A percentile compares a stretch with the other conserved stretches of the same genome.
These are phyloP conservation scores for Strobilomyces dryophilus DNA, from an alignment of 768 basidiomycete species.

Conservation along the genomic window DNA sequence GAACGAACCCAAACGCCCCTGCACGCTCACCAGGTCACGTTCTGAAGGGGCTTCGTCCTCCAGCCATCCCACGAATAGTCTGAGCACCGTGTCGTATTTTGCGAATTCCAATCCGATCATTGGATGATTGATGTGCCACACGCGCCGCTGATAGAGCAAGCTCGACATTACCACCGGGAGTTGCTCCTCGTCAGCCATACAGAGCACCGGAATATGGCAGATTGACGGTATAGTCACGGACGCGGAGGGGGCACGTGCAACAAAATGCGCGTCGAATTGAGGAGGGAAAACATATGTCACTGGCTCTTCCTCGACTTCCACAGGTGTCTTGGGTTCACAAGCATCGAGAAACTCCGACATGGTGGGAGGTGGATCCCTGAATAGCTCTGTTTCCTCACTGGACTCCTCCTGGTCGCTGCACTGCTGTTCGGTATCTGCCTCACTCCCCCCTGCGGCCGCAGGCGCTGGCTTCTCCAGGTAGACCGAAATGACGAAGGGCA, in stretches of 20 bases:
- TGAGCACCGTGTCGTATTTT: constrained; percentile 1
- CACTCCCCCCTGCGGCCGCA: no score
- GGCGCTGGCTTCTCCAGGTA: no score
- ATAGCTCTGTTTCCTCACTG: background rate
- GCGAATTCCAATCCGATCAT: constrained; percentile 6
- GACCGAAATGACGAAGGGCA: no score
- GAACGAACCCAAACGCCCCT: no score
- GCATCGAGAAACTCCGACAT: constrained; percentile 5
- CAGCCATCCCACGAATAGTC: constrained; percentile 5
- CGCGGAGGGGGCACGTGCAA: background rate
- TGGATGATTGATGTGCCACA: constrained; percentile 1
- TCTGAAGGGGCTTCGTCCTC: background rate
- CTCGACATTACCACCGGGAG: constrained; percentile 7
- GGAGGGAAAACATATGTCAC: background rate
- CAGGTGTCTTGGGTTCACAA: background rate
- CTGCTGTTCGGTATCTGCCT: no score
- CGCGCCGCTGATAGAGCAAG: no score
- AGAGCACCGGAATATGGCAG: constrained; percentile 7
- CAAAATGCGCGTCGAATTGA: constrained; percentile 2
- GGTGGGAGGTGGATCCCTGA: background rate
- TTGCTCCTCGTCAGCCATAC: constrained; percentile 7
- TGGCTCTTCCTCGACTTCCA: constrained; percentile 4
- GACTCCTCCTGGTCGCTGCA: background rate
- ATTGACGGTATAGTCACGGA: background rate
- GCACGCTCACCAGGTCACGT: constrained; percentile 5